Evolutionary conservation across 495 filamentous ascomycete species (phyloP), one percentile per base, ranked within the genome.

Genomic region (Neurospora sp.): DNA sequence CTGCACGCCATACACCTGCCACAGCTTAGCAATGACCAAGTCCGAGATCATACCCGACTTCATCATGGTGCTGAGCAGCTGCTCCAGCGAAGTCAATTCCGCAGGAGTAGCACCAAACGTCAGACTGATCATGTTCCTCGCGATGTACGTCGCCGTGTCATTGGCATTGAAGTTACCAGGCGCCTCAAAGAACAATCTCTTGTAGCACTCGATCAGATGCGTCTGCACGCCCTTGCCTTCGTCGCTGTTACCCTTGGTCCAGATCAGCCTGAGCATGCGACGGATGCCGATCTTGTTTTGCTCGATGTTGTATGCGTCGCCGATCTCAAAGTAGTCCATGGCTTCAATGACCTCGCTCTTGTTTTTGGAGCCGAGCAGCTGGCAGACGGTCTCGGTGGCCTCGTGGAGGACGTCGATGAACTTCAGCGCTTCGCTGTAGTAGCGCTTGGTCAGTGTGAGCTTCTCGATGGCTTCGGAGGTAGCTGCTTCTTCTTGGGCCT

Each of bases 171-270:
- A 97, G 40, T 87, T 88, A 69, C 93, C 92, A 0, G 96, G 96
- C 1, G 96, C 94, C 79, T 95, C 92, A 76, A 99, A 98, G 82
- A 98, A 99, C 8, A 99, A 86, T 20, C 92, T 89, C 80, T 92
- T 96, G 84, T 99, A 99, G 78, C 93, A 97, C 75, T 98, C 96
- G 73, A 99, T 97, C 20, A 99, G 87, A 81, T 98, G 96, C 3
- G 92, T 92, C 78, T 98, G 96, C 3, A 99, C 94, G 61, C 96
- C 96, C 81, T 99, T 99, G 71, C 96, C 96, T 85, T 99, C 96
- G 77, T 99, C 96, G 77, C 93, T 97, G 82, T 98, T 98, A 70
- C 95, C 96, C 82, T 99, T 99, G 22, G 96, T 98, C 96, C 96
- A 99, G 80, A 99, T 98, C 47, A 98, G 85, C 47, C 94, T 88